Evolutionary conservation across 2,329 filamentous ascomycete genomes (phyloP).

Genomic region (Grosmannia penicillata): DNA sequence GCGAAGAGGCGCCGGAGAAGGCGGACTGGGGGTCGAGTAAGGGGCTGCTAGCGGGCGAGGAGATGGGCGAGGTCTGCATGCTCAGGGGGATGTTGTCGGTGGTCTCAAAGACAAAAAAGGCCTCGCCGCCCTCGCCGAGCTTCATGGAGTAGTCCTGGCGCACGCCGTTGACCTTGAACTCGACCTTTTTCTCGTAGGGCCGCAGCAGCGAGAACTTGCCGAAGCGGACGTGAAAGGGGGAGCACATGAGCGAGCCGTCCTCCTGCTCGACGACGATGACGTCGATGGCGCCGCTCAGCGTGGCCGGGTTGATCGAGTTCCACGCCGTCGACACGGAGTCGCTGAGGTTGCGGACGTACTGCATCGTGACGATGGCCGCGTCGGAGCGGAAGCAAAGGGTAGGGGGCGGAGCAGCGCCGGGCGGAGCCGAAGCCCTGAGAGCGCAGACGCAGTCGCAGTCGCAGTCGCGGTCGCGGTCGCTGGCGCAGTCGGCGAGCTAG

Average conservation of each 20-base stretch:
- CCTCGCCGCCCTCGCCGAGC: constrained; percentile 89
- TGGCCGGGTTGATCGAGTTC: constrained; percentile 98
- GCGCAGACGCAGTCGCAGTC: not conserved
- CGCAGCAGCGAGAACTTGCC: constrained; percentile 94
- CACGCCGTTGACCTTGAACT: constrained; percentile 84
- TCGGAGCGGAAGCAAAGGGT: not conserved
- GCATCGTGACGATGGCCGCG: constrained; percentile 43
- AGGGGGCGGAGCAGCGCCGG: not conserved
- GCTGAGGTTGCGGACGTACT: constrained; percentile 93
- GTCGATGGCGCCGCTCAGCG: constrained; percentile 93
- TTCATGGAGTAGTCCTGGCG: constrained; percentile 98
- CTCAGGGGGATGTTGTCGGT: constrained; percentile 82
- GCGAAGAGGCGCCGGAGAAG: constrained; percentile 17
- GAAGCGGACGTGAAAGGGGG: constrained; percentile 96
- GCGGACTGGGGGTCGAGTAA: constrained; percentile 34
- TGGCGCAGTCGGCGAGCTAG: no score
- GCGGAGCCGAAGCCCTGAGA: not conserved
- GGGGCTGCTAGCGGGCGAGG: constrained; percentile 80
- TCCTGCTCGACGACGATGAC: constrained; percentile 96
- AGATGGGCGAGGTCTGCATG: constrained; percentile 84
- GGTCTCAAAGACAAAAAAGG: constrained; percentile 98
- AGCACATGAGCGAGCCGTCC: constrained; percentile 79
- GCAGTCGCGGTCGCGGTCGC: not conserved
- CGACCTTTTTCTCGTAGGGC: constrained; percentile 96
- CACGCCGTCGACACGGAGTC: constrained; percentile 95